These are phyloP conservation scores for Chlamydomonas sp. DNA, from an alignment of 139 green algal genomes.

Conservation along the genomic window DNA sequence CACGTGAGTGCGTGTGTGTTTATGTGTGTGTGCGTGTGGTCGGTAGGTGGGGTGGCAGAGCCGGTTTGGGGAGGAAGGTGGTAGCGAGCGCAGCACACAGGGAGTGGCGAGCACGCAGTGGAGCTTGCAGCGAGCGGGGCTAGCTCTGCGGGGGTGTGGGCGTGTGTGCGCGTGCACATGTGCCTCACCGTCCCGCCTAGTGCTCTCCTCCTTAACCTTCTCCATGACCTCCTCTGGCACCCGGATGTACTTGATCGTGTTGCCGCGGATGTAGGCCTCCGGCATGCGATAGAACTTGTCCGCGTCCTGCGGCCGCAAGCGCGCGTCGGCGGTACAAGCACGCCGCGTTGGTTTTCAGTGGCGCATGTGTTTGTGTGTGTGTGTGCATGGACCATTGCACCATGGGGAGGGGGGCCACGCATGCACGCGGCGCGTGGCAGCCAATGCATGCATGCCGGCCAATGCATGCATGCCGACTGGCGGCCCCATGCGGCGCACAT, in stretches of 20 bases:
- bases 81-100: not conserved
- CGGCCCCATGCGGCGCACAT: no score
- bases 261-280: constrained; percentile 90
- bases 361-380: constrained; percentile 1
- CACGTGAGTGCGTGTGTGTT: no score
- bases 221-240: constrained; percentile 86
- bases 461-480: no score
- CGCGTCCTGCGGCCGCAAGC: constrained; percentile 73
- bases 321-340: no score
- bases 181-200: constrained; percentile 5
- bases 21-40: no score
- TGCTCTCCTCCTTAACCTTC: constrained; percentile 7
- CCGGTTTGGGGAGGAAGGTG: not conserved
- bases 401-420: not conserved
- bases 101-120: not conserved
- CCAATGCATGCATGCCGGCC: no score
- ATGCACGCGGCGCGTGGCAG: no score
- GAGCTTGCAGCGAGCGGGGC: not conserved
- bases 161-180: no score
- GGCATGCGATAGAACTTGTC: constrained; percentile 94
- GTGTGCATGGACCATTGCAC: not conserved
- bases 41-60: not conserved
- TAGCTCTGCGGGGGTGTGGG: not conserved
- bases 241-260: constrained; percentile 98
- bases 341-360: not conserved